Percentiles rank a stretch among this genome's conserved stretches.
phyloP scores from a whole-genome alignment of 2,329 filamentous ascomycete species.

The Cladosporium phlei region DNA sequence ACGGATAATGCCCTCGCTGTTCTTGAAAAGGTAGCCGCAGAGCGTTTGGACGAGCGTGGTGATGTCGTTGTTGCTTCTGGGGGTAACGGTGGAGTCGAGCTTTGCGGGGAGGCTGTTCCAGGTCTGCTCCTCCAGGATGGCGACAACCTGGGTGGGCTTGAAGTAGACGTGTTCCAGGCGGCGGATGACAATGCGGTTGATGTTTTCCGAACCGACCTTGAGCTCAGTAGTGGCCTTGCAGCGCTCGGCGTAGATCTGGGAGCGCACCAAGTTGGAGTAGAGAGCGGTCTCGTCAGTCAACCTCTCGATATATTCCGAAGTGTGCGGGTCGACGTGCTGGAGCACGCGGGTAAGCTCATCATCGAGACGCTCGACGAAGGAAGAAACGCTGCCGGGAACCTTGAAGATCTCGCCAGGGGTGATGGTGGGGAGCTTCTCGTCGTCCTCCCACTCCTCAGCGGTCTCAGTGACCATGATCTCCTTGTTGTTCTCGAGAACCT shows the following conservation, averaged over 20 bases:
- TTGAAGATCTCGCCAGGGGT: constrained; percentile 75
- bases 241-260: constrained; percentile 81
- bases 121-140: constrained; percentile 87
- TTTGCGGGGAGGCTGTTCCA: constrained; percentile 73
- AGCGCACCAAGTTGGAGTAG: constrained; percentile 88
- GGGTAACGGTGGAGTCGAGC: constrained; percentile 75
- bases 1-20: constrained; percentile 93
- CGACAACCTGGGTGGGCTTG: constrained; percentile 92
- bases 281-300: constrained; percentile 83
- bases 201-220: constrained; percentile 73
- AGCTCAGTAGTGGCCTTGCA: constrained; percentile 66
- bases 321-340: constrained; percentile 96
- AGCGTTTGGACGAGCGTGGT: constrained; percentile 74
- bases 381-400: constrained; percentile 89
- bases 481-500: constrained; percentile 71
- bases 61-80: constrained; percentile 66
- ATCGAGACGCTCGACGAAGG: constrained; percentile 89
- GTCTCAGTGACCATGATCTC: constrained; percentile 78
- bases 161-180: constrained; percentile 97
- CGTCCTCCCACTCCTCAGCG: constrained; percentile 98
- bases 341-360: constrained; percentile 97
- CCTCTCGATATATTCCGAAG: constrained; percentile 95
- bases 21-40: constrained; percentile 88
- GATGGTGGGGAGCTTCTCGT: constrained; percentile 82
- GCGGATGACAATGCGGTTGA: constrained; percentile 91